Evolutionary conservation across 23 red algal species (phyloP).

Genomic region (Gracilaria vermiculophylla): DNA sequence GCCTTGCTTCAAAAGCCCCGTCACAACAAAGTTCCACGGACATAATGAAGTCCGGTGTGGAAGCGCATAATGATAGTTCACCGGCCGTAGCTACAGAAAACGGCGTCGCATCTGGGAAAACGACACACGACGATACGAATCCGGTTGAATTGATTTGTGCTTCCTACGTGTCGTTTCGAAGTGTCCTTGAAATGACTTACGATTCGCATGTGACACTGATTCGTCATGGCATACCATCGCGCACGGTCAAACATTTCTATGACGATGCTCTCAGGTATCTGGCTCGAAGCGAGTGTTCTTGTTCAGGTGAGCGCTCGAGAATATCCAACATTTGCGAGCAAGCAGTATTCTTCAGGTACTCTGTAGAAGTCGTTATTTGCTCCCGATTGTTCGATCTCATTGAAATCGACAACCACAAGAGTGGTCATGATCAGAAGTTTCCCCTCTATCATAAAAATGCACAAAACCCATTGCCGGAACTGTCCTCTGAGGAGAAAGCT

Average conservation of each 20-base stretch:
- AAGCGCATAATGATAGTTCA: not conserved
- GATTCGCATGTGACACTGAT: constrained; percentile 9
- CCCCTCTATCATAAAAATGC: not conserved
- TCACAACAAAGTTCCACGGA: not conserved
- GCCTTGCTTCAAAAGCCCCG: not conserved
- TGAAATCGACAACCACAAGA: not conserved
- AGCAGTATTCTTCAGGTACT: not conserved
- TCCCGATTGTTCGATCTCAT: not conserved
- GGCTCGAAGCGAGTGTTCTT: not conserved
- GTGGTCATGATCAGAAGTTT: not conserved
- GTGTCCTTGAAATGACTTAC: not conserved
- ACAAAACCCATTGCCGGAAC: not conserved
- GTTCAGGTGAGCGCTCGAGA: not conserved
- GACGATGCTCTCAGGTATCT: not conserved
- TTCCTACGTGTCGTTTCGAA: not conserved
- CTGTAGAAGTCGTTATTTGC: not conserved
- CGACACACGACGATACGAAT: not conserved
- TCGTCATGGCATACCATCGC: not conserved
- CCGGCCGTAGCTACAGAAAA: not conserved
- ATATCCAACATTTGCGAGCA: not conserved
- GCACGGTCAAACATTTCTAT: not conserved
- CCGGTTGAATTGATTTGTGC: not conserved
- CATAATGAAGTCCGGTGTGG: not conserved
- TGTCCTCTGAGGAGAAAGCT: not conserved
- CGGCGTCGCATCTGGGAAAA: not conserved